Conservation (phyloP, 306 rosid species). For the Herpetospermum pedunculosum region DNA sequence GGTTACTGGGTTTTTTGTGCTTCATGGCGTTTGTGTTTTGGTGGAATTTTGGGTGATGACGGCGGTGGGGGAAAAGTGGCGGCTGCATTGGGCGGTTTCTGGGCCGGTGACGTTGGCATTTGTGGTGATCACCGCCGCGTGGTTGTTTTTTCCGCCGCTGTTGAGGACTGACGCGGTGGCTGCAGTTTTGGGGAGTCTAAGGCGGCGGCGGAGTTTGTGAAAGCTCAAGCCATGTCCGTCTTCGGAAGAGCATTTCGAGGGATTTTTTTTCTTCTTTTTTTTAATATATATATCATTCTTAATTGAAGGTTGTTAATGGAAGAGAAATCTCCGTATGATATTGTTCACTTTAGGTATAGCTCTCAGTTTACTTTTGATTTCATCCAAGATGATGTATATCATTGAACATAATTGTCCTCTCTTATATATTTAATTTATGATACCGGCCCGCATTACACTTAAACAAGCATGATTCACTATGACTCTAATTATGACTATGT, state of each 20-base stretch:
- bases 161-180: slow-evolving; percentile 10
- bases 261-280: not conserved
- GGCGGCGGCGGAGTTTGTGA: not conserved
- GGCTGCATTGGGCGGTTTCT: slow-evolving; percentile 9
- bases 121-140: slow-evolving; percentile 9
- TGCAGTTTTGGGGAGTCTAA: slow-evolving; percentile 4
- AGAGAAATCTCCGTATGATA: too few relatives aligned
- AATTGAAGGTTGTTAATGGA: too few relatives aligned
- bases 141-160: slow-evolving; percentile 29
- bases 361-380: too few relatives aligned
- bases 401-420: too few relatives aligned
- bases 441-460: too few relatives aligned
- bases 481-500: too few relatives aligned
- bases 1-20: slow-evolving; percentile 19
- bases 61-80: not conserved
- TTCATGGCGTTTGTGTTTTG: slow-evolving; percentile 22
- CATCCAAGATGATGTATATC: too few relatives aligned
- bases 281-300: not conserved
- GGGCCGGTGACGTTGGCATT: slow-evolving; percentile 13
- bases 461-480: too few relatives aligned
- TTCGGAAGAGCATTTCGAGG: too few relatives aligned
- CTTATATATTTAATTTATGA: too few relatives aligned
- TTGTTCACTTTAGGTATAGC: too few relatives aligned
- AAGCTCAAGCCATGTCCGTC: not conserved
- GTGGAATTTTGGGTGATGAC: slow-evolving; percentile 10